phyloP scores from a whole-genome alignment of 1,139 yeast species.

The Yamadazyma buinensis region DNA sequence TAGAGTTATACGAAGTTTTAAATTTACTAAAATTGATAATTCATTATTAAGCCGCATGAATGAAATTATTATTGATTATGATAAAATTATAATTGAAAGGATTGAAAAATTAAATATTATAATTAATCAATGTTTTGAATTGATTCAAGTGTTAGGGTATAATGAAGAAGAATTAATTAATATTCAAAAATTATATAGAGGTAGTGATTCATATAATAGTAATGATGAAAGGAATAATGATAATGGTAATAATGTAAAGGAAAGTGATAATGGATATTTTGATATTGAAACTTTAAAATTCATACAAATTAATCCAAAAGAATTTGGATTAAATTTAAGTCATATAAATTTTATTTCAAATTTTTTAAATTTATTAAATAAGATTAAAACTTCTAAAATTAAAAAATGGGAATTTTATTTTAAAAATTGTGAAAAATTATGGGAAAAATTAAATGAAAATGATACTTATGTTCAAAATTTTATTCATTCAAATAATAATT shows the following conservation, averaged over 20 bases:
- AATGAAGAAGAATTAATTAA: conserved; percentile 32
- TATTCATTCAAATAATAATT: conserved; percentile 28
- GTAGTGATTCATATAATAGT: conserved; percentile 1
- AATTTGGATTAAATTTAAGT: conserved; percentile 37
- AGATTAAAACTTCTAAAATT: conserved; percentile 30
- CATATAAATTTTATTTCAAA: conserved; percentile 31
- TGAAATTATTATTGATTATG: conserved; percentile 24
- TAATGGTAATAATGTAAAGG: too few species aligned
- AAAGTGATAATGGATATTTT: conserved; percentile 22
- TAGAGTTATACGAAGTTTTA: conserved; percentile 31
- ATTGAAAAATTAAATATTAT: conserved; percentile 20
- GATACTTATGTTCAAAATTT: conserved; percentile 35
- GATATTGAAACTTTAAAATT: conserved; percentile 37
- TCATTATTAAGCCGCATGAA: conserved; percentile 24
- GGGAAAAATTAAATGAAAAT: conserved; percentile 47
- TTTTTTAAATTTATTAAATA: conserved; percentile 25
- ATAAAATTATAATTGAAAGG: conserved; percentile 24
- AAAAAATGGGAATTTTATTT: conserved; percentile 30
- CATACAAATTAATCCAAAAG: conserved; percentile 34
- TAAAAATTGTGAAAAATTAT: conserved; percentile 39
- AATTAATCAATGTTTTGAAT: conserved; percentile 25
- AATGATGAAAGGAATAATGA: neutral
- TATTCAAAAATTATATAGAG: conserved; percentile 25
- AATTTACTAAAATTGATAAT: conserved; percentile 35
- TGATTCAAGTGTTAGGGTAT: conserved; percentile 27